A percentile compares a stretch with the other conserved stretches of the same genome.
phyloP scores from a whole-genome alignment of 2,329 filamentous ascomycete species.

The Bisporella sp. region DNA sequence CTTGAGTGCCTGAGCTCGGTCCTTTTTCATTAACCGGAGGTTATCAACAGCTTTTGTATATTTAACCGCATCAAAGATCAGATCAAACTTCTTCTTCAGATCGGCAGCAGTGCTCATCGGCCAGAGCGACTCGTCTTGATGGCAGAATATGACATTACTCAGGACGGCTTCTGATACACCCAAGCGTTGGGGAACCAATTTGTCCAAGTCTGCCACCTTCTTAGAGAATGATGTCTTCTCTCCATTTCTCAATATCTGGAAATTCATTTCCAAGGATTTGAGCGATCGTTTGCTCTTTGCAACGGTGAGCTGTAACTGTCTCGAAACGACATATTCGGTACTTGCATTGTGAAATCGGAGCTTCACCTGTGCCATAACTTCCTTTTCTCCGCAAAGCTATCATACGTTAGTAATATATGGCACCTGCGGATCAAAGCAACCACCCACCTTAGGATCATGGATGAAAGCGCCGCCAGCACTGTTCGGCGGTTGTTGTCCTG shows the following conservation, averaged over 20 bases:
- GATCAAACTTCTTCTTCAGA: slow-evolving; percentile 91
- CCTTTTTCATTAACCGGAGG: slow-evolving; percentile 80
- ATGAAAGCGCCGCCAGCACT: slow-evolving; percentile 88
- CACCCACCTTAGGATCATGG: slow-evolving; percentile 77
- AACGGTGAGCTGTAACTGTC: slow-evolving; percentile 78
- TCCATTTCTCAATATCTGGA: slow-evolving; percentile 71
- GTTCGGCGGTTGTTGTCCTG: slow-evolving; percentile 87
- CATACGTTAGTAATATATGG: slow-evolving; percentile 9
- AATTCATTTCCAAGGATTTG: slow-evolving; percentile 77
- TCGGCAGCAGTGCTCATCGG: slow-evolving; percentile 81
- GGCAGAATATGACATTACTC: slow-evolving; percentile 95
- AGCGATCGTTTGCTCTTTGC: slow-evolving; percentile 58
- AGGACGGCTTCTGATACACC: slow-evolving; percentile 87
- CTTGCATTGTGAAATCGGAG: slow-evolving; percentile 77
- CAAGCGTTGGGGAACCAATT: slow-evolving; percentile 75
- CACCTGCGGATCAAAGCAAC: neutral
- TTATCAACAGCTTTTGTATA: slow-evolving; percentile 98
- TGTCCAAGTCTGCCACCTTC: slow-evolving; percentile 72
- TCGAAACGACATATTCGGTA: slow-evolving; percentile 72
- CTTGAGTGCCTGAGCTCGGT: slow-evolving; percentile 67
- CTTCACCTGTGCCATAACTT: slow-evolving; percentile 87
- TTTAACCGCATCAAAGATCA: slow-evolving; percentile 95
- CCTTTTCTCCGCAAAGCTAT: slow-evolving; percentile 73
- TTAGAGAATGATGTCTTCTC: slow-evolving; percentile 75
- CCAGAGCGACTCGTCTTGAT: slow-evolving; percentile 97